Conservation (phyloP, 1,139 yeast species). For the Petasospora rhodanensis region DNA sequence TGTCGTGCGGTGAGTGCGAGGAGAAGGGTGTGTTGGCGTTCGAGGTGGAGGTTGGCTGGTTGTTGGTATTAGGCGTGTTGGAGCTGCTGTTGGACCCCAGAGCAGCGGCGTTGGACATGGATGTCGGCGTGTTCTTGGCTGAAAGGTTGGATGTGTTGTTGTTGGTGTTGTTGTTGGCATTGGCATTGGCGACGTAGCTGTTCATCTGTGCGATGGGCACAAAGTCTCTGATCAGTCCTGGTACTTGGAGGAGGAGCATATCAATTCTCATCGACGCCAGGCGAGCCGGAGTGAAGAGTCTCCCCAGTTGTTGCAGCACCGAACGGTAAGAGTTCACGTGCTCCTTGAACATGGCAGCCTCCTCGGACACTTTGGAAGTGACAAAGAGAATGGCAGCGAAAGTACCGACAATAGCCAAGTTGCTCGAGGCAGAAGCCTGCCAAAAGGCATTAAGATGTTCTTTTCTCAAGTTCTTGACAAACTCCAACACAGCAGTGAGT, state of each 20-base stretch:
- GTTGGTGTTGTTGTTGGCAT: slow-evolving; percentile 27
- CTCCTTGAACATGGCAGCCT: slow-evolving; percentile 57
- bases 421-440: slow-evolving; percentile 78
- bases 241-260: slow-evolving; percentile 58
- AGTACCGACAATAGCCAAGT: slow-evolving; percentile 76
- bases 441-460: slow-evolving; percentile 86
- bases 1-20: slow-evolving; percentile 12
- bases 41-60: no score
- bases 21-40: slow-evolving; percentile 7
- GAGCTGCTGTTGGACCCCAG: slow-evolving; percentile 5
- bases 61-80: slow-evolving; percentile 3
- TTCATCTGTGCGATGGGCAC: no score
- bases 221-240: slow-evolving; percentile 52
- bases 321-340: slow-evolving; percentile 72
- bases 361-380: slow-evolving; percentile 56
- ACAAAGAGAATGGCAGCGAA: slow-evolving; percentile 77
- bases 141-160: no score
- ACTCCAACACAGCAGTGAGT: slow-evolving; percentile 74
- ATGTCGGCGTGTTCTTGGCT: no score
- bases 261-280: slow-evolving; percentile 67
- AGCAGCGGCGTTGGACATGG: no score
- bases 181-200: slow-evolving; percentile 13
- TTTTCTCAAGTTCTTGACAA: slow-evolving; percentile 67
- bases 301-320: slow-evolving; percentile 66
- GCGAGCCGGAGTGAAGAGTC: slow-evolving; percentile 70